Base-by-base conservation (phyloP, 345 rosid species). In the Mercurialis annua region DNA sequence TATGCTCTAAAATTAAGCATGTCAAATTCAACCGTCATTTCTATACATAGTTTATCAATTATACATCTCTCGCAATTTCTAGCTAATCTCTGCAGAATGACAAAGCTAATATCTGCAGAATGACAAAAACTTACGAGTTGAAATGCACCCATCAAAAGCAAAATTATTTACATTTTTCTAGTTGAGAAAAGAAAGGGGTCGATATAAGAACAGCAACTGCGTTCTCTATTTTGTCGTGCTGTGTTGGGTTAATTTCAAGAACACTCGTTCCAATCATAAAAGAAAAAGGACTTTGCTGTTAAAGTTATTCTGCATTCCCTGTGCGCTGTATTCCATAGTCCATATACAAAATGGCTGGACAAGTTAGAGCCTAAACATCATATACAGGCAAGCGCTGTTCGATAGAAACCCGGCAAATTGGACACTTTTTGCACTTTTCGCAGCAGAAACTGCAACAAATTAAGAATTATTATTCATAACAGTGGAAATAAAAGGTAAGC, bases 361-460 rank as follows among this genome's bases (percentile, higher is more conserved):
- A 49, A 58, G 71, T 65, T 51, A 62, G 73, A 63, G 59, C 66
- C 73, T 83, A 94, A 73, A 89, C 99, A 78, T 91, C 98, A 59
- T 87, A 94, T 62, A 94, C 97, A 17, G 93, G 82, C 44, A 94
- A 78, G 46, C 93, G 85, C 81, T 94, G 89, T 76, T 91, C 89
- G 0, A 91, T 81, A 58, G 77, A 62, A 66, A 83, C 71, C 40
- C 96, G 90, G 79, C 99, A 94, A 52, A 91, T 83, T 3, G 99
- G 99, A 70, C 99, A 94, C 71, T 87, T 89, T 65, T 88, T 86
- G 77, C 99, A 94, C 83, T 85, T 94, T 62, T 83, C 93, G 12
- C 84, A 91, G 83, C 99, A 94, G 74, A 76, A 67, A 73, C 99
- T 94, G 95, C 81, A 86, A 55, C 42, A 64, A 36, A 61, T 49